phyloP scores from a whole-genome alignment of 148 eudicot species.

The Nyssa sinensis region DNA sequence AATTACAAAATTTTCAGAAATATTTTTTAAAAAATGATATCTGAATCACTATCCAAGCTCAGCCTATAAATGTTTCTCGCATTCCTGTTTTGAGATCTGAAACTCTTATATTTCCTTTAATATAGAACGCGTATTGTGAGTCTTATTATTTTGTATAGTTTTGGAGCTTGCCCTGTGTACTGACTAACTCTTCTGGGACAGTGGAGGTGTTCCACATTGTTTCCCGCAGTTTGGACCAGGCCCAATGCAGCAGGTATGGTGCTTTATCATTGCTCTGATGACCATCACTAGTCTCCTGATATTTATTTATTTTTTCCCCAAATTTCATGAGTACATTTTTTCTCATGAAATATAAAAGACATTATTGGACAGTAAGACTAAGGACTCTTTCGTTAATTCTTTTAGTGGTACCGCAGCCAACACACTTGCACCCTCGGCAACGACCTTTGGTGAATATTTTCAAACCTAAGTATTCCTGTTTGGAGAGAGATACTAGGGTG shows the following conservation, averaged over 20 bases:
- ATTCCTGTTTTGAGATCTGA: not conserved
- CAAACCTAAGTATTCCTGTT: not conserved
- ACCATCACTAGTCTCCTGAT: not conserved
- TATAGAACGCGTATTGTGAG: not conserved
- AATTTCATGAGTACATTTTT: not conserved
- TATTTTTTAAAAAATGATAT: too few species aligned
- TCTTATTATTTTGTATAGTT: not conserved
- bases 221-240: slow-evolving; percentile 99
- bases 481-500: not conserved
- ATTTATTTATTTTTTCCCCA: not conserved
- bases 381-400: too few species aligned
- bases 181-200: slow-evolving; percentile 33
- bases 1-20: too few species aligned
- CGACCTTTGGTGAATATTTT: not conserved
- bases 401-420: not conserved
- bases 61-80: too few species aligned
- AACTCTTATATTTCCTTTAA: not conserved
- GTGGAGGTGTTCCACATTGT: slow-evolving; percentile 98
- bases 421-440: not conserved
- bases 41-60: too few species aligned
- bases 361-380: not conserved
- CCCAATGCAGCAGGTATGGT: slow-evolving; percentile 83
- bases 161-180: slow-evolving; percentile 9
- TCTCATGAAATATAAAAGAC: not conserved
- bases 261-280: slow-evolving; percentile 5